Percentiles rank a stretch among this genome's conserved stretches.
Evolutionary conservation across 1,284 basidiomycete species (phyloP).

Genomic region (Leucoagaricus sp.): DNA sequence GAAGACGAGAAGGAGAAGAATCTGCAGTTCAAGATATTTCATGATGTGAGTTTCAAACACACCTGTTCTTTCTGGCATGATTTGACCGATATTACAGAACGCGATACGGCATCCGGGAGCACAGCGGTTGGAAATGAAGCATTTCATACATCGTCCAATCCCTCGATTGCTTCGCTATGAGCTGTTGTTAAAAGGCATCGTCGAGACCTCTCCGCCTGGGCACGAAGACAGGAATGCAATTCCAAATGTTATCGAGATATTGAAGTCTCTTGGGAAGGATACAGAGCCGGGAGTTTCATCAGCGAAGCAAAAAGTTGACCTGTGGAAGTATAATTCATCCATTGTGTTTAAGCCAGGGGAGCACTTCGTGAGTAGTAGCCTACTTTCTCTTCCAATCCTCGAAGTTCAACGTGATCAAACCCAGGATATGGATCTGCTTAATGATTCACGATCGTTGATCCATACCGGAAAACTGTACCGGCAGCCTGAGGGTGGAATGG

Average conservation of each 20-base stretch:
- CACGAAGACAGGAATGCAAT: slow-evolving; percentile 83
- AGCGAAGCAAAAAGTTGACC: slow-evolving; percentile 83
- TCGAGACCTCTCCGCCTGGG: slow-evolving; percentile 68
- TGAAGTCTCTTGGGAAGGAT: slow-evolving; percentile 83
- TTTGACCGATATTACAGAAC: no score
- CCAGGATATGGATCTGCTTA: slow-evolving; percentile 85
- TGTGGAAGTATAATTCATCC: slow-evolving; percentile 84
- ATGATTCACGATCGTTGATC: slow-evolving; percentile 82
- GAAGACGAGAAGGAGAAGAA: slow-evolving; percentile 88
- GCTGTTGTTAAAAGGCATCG: slow-evolving; percentile 78
- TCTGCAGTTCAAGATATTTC: slow-evolving; percentile 76
- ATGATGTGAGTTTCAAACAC: slow-evolving; percentile 69
- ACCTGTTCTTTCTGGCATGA: no score
- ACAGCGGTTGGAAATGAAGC: slow-evolving; percentile 82
- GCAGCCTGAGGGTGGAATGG: slow-evolving; percentile 84
- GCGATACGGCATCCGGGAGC: slow-evolving; percentile 75
- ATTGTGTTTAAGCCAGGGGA: slow-evolving; percentile 81
- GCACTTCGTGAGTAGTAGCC: slow-evolving; percentile 59
- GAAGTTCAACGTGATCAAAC: neutral
- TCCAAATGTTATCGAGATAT: slow-evolving; percentile 82
- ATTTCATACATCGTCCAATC: slow-evolving; percentile 88
- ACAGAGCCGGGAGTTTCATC: slow-evolving; percentile 82
- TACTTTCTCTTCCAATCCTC: neutral
- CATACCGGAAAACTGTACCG: slow-evolving; percentile 81
- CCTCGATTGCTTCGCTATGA: slow-evolving; percentile 89